Base-by-base conservation (phyloP, 2,329 filamentous ascomycete genomes). In the Sporothrix euskadiensis region DNA sequence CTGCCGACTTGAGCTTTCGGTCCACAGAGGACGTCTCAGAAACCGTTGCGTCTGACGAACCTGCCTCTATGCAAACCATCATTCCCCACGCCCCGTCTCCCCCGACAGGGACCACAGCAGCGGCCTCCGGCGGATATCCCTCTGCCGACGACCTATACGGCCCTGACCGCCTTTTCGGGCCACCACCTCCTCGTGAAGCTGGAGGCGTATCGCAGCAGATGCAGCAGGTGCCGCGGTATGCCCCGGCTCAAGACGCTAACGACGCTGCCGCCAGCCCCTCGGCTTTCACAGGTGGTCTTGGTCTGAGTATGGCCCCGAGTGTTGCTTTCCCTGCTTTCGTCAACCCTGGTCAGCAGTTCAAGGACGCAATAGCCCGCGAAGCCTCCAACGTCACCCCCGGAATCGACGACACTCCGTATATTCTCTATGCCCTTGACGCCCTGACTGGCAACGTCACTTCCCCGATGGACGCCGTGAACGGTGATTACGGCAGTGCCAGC, bases 401-500 rank as follows among this genome's bases (percentile, higher is more conserved):
- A 10, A 85, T 94, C 54, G 94, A 97, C 78, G 92, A 97, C 79
- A 92, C 90, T 9, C 94, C 94, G 0, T 97, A 94, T 81, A 93
- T 98, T 76, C 92, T 92, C 76, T 97, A 96, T 80, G 94, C 95
- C 56, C 89, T 98, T 75, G 92, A 97, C 76, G 93, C 95, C 75
- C 84, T 98, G 77, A 97, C 94, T 6, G 86, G 91, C 66, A 89
- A 92, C n/a, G 22, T 74, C 26, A 41, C 72, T 6, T 16, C 59
- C 4, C 52, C 66, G 4, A 1, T 65, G n/a, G 56, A 30, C 16
- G 49, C 26, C 4, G 4, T 14, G 12, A 19, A 49, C 14, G 41
- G 90, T 73, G 89, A 92, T 26, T 26, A 26, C 74, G 85, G 89
- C 6, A 82, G 84, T 73, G 85, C 87, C 68, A 71, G 70, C 71